Conservation (phyloP, 805 yeast genomes). For the Candida tibetensis region DNA sequence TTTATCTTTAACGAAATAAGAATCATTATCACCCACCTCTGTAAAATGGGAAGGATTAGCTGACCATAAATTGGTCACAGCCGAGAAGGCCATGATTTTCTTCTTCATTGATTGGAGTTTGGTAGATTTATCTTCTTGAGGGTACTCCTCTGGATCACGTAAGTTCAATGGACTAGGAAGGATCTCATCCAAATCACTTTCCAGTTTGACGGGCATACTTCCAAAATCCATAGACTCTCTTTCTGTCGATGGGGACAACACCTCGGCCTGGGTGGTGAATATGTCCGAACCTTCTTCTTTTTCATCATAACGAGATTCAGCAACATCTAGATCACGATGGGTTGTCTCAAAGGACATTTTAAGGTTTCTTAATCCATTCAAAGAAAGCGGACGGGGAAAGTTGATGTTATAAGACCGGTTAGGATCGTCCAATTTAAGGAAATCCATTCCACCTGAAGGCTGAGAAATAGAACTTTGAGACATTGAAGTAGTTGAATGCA, state of each 20-base stretch:
- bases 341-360: slow-evolving; percentile 35
- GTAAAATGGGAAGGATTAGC: slow-evolving; percentile 64
- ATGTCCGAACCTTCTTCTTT: not conserved
- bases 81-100: slow-evolving; percentile 30
- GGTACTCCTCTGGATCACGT: slow-evolving; percentile 25
- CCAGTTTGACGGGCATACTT: not conserved
- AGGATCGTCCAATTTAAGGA: not conserved
- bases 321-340: slow-evolving; percentile 20
- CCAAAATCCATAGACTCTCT: not conserved
- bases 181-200: slow-evolving; percentile 1
- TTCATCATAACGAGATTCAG: slow-evolving; percentile 23
- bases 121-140: slow-evolving; percentile 10
- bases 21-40: slow-evolving; percentile 40
- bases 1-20: slow-evolving; percentile 44
- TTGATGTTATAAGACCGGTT: slow-evolving; percentile 7
- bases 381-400: slow-evolving; percentile 34
- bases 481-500: not conserved
- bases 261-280: slow-evolving; percentile 1
- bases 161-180: slow-evolving; percentile 21
- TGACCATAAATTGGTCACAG: slow-evolving; percentile 46
- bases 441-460: not conserved
- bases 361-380: slow-evolving; percentile 29
- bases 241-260: not conserved
- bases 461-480: not conserved
- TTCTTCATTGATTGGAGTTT: slow-evolving; percentile 20